Conservation (phyloP, 192 early-diverging fungal species). For the Podila minutissima region DNA sequence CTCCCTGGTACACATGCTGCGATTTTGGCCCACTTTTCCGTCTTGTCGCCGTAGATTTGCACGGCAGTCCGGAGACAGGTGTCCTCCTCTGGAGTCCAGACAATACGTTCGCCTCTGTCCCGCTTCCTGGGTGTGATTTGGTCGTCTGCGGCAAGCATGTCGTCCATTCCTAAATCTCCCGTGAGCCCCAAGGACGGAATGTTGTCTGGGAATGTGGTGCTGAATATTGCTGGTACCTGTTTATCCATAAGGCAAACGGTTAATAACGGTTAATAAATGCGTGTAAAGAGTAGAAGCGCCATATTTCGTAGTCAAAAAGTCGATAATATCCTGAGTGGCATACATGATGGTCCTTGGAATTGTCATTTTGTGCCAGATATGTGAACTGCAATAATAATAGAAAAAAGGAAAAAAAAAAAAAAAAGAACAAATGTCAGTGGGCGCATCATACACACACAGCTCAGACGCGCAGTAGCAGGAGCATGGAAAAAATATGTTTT, state of each 20-base stretch:
- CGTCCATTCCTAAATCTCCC: conserved; percentile 25
- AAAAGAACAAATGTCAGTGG: neutral
- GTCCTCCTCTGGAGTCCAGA: conserved; percentile 88
- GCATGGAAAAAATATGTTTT: neutral
- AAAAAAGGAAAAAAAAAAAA: neutral
- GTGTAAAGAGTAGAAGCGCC: conserved; percentile 4
- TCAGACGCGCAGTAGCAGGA: too few relatives aligned
- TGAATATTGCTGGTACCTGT: conserved; percentile 34
- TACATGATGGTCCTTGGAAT: conserved; percentile 9
- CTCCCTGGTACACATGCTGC: conserved; percentile 79
- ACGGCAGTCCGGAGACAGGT: conserved; percentile 77
- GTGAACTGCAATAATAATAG: too few relatives aligned
- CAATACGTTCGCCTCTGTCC: conserved; percentile 42
- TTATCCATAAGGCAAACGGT: neutral
- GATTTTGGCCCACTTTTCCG: conserved; percentile 83
- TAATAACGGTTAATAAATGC: neutral
- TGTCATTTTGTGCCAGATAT: conserved; percentile 23
- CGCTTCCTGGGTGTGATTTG: conserved; percentile 26
- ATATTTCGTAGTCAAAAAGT: too few relatives aligned
- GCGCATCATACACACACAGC: neutral
- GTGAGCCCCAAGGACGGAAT: conserved; percentile 31
- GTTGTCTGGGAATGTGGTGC: conserved; percentile 12
- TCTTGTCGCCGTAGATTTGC: conserved; percentile 74
- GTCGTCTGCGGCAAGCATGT: conserved; percentile 21
- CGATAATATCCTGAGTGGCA: too few relatives aligned